Evolutionary conservation across 2,329 filamentous ascomycete genomes (phyloP), one percentile per base, ranked within the genome.

Genomic region (Claviceps sp.): DNA sequence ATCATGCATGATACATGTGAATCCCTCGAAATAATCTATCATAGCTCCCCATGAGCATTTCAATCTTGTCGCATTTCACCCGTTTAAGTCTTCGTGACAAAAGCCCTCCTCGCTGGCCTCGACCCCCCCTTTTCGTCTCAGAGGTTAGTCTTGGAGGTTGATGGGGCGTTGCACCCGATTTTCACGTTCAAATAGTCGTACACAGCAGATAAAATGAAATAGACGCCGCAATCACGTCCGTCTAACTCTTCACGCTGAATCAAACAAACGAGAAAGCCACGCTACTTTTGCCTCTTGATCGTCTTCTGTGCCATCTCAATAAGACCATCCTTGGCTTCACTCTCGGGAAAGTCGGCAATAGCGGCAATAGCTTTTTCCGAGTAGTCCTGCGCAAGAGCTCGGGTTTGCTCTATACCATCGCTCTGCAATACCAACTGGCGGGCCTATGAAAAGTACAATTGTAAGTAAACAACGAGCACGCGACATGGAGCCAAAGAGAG

Each of bases 231-330:
- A 20, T 26, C 9, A 47, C 41, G 40, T 22, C 52, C 40, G 18
- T 47, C 14, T 41, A 34, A 22, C 18, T 20, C 26, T n/a, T 14
- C 13, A 16, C 30, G 18, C 26, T 20, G 11, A 38, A 16, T 52
- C 47, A 30, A 37, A 24, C 13, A 8, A 16, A 34, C 24, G 34
- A 47, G 7, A 8, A 14, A 34, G 24, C 20, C n/a, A 5, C 8
- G 53, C 62, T 75, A 97, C 70, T 95, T 96, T 66, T 89, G 78
- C 62, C 91, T 79, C 70, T 89, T 84, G 73, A 95, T 81, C 16
- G 90, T 89, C 73, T 95, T 96, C 60, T 84, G 79, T 59, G 89
- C 94, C 88, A 97, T 96, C 63, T 96, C 89, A 46, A 95, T 74
- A 42, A 98, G 74, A 0, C 91, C 91, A 34, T 85, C 79, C 72